phyloP scores from a whole-genome alignment of 169 alveolate species.

The Hammondia hammondi region DNA sequence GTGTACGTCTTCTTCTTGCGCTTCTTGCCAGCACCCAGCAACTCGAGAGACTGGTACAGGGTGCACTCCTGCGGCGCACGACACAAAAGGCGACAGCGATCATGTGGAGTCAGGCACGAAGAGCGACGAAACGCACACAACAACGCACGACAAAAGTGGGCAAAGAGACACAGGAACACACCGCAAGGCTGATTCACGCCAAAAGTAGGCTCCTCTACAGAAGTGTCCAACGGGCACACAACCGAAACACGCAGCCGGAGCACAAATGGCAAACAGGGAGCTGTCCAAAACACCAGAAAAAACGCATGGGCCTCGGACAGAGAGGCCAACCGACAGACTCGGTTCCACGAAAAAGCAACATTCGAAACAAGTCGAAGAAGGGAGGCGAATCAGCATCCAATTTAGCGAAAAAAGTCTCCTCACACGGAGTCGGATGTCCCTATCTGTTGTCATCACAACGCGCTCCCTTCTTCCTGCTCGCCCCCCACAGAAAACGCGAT shows the following conservation, averaged over 20 bases:
- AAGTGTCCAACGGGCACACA: neutral
- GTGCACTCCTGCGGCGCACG: conserved; percentile 71
- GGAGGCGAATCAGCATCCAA: neutral
- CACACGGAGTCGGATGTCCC: conserved; percentile 63
- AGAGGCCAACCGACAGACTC: neutral
- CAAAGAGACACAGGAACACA: neutral
- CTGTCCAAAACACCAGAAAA: too few relatives aligned
- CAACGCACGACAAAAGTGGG: neutral
- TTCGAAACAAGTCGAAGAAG: neutral
- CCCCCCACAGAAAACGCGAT: neutral
- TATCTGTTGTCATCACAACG: conserved; percentile 53
- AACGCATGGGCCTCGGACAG: neutral
- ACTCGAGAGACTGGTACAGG: conserved; percentile 70
- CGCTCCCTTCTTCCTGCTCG: neutral
- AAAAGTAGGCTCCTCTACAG: too few relatives aligned
- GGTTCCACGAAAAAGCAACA: neutral
- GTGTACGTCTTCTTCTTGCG: conserved; percentile 93
- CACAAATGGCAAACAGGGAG: neutral
- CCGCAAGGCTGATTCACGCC: too few relatives aligned
- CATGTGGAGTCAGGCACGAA: neutral
- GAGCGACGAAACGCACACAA: neutral
- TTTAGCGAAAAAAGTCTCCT: conserved; percentile 58
- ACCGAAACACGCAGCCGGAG: neutral
- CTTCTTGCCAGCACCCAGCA: conserved; percentile 93
- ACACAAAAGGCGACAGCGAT: neutral